Percentiles rank a stretch among this genome's conserved stretches.
Conservation (phyloP, 2,329 filamentous ascomycete genomes). For the Fusarium sp. region DNA sequence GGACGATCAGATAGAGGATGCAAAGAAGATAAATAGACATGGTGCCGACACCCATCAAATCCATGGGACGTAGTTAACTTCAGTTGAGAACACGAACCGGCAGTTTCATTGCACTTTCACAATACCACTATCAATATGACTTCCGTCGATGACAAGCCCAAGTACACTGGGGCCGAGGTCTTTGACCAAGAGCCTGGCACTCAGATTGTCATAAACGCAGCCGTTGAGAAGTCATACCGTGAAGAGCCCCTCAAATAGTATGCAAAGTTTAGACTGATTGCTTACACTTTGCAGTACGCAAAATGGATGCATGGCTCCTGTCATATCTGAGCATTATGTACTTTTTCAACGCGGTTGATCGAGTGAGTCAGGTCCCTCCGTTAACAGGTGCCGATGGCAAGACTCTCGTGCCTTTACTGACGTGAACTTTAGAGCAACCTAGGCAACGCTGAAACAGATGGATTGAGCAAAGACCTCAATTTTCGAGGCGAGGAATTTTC, state of each 20-base stretch:
- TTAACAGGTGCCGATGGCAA: background rate
- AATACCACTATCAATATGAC: background rate
- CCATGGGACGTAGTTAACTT: too few species aligned
- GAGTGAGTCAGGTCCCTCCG: background rate
- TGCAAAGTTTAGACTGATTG: background rate
- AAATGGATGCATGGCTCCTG: slow-evolving; percentile 17
- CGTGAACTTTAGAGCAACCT: slow-evolving; percentile 57
- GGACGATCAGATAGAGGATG: too few species aligned
- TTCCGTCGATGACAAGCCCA: background rate
- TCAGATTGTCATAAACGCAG: background rate
- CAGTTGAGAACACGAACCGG: too few species aligned
- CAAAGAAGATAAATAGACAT: background rate
- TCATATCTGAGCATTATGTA: slow-evolving; percentile 15
- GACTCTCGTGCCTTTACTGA: too few species aligned
- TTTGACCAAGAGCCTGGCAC: slow-evolving; percentile 8
- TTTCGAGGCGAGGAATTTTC: slow-evolving; percentile 61
- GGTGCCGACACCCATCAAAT: too few species aligned
- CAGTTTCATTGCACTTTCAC: background rate
- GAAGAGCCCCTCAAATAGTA: background rate
- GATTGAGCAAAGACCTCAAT: slow-evolving; percentile 55
- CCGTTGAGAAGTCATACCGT: slow-evolving; percentile 4
- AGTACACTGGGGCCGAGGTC: background rate
- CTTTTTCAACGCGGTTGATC: slow-evolving; percentile 14
- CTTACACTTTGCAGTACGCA: slow-evolving; percentile 1
- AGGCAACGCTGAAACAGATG: slow-evolving; percentile 66